Percentiles rank a stretch among this genome's conserved stretches.
Evolutionary conservation across 345 rosid genomes (phyloP).

Genomic region (Corymbia maculata): DNA sequence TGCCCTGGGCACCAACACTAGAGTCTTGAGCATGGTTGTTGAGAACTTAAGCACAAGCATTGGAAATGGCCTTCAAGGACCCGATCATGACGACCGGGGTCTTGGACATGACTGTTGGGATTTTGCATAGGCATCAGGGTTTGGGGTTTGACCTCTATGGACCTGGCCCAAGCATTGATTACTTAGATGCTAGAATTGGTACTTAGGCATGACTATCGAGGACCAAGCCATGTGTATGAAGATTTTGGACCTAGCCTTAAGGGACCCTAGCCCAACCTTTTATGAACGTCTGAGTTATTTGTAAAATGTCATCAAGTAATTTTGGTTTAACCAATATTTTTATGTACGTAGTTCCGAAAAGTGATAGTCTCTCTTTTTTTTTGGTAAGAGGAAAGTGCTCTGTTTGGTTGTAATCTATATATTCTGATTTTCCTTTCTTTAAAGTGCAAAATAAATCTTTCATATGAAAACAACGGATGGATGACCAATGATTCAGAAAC

Average conservation of each 20-base stretch:
- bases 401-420: too few relatives aligned
- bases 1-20: not conserved
- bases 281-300: not conserved
- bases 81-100: not conserved
- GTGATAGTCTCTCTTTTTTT: too few relatives aligned
- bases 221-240: not conserved
- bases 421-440: too few relatives aligned
- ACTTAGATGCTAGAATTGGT: not conserved
- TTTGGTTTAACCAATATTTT: too few relatives aligned
- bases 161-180: not conserved
- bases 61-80: fast-evolving
- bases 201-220: fast-evolving
- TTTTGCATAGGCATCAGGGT: not conserved
- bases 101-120: not conserved
- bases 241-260: not conserved
- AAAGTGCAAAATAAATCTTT: too few relatives aligned
- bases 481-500: too few relatives aligned
- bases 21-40: not conserved
- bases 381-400: too few relatives aligned
- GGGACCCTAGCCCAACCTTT: not conserved
- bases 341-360: too few relatives aligned
- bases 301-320: too few relatives aligned
- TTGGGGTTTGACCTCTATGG: not conserved
- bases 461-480: too few relatives aligned
- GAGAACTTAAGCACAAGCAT: not conserved